These are phyloP conservation scores for Penicillium roqueforti DNA, from an alignment of 495 filamentous ascomycete genomes.

Conservation along the genomic window DNA sequence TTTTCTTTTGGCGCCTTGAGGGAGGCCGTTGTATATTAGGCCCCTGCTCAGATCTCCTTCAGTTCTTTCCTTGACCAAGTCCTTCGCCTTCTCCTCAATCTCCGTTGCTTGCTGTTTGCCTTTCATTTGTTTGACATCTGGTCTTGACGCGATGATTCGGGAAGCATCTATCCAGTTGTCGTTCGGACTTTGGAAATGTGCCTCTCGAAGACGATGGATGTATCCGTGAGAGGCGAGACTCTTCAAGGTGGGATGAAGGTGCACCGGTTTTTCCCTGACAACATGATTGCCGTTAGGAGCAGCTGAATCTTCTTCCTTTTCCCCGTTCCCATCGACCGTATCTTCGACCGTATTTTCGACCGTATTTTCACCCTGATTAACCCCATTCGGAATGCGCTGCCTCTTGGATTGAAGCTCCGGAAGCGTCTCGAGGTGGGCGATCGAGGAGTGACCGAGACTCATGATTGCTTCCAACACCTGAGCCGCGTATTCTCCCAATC, in stretches of 20 bases:
- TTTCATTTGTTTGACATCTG: slow-evolving; percentile 44
- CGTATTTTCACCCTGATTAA: slow-evolving; percentile 30
- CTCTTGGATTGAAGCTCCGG: slow-evolving; percentile 30
- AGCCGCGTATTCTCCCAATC: slow-evolving; percentile 65
- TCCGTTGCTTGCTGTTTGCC: slow-evolving; percentile 57
- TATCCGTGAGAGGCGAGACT: slow-evolving; percentile 46
- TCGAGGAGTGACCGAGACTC: slow-evolving; percentile 68
- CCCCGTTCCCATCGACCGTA: no score
- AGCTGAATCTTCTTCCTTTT: slow-evolving; percentile 17
- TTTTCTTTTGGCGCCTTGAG: slow-evolving; percentile 36
- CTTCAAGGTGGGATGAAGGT: slow-evolving; percentile 44
- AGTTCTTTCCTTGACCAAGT: slow-evolving; percentile 31
- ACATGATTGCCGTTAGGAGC: slow-evolving; percentile 24
- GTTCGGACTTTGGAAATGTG: slow-evolving; percentile 48
- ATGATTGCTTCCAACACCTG: slow-evolving; percentile 70
- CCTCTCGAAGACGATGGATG: slow-evolving; percentile 43
- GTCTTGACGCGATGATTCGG: slow-evolving; percentile 32
- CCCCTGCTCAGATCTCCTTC: slow-evolving; percentile 33
- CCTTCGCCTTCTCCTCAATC: slow-evolving; percentile 37
- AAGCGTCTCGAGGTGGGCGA: slow-evolving; percentile 60
- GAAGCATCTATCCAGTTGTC: slow-evolving; percentile 50
- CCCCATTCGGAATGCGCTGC: slow-evolving; percentile 27
- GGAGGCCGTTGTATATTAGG: slow-evolving; percentile 36
- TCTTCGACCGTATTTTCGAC: slow-evolving; percentile 23
- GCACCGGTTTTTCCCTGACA: slow-evolving; percentile 18